phyloP scores from a whole-genome alignment of 192 early-diverging fungal species.

The Lunasporangiospora selenospora region DNA sequence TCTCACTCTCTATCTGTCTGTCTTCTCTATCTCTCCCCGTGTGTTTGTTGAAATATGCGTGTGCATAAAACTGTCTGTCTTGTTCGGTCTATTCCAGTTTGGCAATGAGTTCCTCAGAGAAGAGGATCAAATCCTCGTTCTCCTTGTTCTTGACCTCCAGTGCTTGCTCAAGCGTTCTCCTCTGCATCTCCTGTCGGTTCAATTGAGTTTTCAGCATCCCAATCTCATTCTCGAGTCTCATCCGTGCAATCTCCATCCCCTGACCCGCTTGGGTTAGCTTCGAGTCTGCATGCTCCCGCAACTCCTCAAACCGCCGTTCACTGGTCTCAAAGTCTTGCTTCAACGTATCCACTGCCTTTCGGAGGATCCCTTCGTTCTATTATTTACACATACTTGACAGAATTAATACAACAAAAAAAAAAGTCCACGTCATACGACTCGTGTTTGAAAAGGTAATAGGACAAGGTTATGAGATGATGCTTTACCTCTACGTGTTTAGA shows the following conservation, averaged over 20 bases:
- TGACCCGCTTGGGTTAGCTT: conserved; percentile 18
- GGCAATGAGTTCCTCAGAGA: conserved; percentile 37
- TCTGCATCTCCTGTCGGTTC: conserved; percentile 34
- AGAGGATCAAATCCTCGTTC: conserved; percentile 42
- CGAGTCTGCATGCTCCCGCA: conserved; percentile 30
- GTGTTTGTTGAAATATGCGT: too few species aligned
- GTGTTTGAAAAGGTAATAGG: too few species aligned
- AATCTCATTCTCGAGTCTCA: conserved; percentile 26
- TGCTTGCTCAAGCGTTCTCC: conserved; percentile 36
- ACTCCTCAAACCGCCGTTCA: conserved; percentile 30
- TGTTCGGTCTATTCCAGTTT: conserved; percentile 18
- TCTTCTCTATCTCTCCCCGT: too few species aligned
- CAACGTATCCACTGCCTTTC: conserved; percentile 40
- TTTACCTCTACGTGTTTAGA: conserved; percentile 43
- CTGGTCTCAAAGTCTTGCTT: conserved; percentile 46
- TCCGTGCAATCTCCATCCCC: conserved; percentile 33
- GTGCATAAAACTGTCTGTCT: not conserved
- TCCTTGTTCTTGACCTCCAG: conserved; percentile 42
- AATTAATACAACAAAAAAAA: not conserved
- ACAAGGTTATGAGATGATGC: not conserved
- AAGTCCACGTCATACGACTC: not conserved
- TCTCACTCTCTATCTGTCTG: too few species aligned
- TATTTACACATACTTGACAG: not conserved
- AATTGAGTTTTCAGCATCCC: conserved; percentile 19
- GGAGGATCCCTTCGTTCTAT: conserved; percentile 31